Conservation (phyloP, 2,329 filamentous ascomycete species). For the Nemania diffusa region DNA sequence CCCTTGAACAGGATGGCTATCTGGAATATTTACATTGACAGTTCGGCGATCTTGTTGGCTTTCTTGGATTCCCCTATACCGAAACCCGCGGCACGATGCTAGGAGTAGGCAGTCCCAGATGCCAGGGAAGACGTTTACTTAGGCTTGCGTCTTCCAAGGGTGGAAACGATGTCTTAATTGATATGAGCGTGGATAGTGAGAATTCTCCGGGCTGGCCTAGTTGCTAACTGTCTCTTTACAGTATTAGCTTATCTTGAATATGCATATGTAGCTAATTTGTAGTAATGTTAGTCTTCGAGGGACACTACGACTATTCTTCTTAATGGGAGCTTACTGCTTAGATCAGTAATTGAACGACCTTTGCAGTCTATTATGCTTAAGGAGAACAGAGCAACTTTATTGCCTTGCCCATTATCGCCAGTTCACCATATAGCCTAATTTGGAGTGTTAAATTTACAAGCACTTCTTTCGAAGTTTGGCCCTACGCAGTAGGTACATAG, state of each 20-base stretch:
- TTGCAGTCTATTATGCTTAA: no score
- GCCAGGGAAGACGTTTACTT: constrained; percentile 21
- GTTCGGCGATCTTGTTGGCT: constrained; percentile 27
- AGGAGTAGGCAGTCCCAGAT: constrained; percentile 28
- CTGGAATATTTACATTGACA: neutral
- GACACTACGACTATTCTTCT: no score
- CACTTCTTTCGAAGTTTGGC: no score
- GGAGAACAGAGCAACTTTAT: no score
- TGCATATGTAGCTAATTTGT: no score
- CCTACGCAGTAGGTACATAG: no score
- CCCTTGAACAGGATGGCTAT: neutral
- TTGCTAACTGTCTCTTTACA: constrained; percentile 16
- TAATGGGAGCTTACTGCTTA: no score
- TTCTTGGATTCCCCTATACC: constrained; percentile 24
- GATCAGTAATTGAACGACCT: no score
- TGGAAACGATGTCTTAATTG: constrained; percentile 27
- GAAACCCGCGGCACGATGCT: constrained; percentile 29
- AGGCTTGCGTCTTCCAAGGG: constrained; percentile 25
- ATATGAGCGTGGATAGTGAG: constrained; percentile 22
- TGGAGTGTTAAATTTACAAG: no score
- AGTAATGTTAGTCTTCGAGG: no score
- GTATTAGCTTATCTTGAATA: neutral
- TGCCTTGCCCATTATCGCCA: no score
- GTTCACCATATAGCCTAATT: no score
- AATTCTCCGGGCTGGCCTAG: constrained; percentile 33